Conservation (phyloP, 257 asterid genomes). For the Solanum tarijense region DNA sequence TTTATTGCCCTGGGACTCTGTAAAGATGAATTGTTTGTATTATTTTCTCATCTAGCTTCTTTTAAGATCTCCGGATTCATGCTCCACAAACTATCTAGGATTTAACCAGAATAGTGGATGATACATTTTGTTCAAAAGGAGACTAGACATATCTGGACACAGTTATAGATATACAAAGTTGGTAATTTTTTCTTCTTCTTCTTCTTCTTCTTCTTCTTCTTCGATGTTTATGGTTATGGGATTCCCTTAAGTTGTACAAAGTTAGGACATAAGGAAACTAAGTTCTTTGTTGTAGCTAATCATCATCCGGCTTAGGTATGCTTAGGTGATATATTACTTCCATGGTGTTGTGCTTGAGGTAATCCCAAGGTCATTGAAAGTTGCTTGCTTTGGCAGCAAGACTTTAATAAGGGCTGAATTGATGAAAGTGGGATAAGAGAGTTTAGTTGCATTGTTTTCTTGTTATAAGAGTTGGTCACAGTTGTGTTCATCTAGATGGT, state of each 20-base stretch:
- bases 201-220: neutral
- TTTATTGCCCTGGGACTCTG: neutral
- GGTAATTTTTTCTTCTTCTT: neutral
- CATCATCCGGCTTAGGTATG: neutral
- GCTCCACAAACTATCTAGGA: neutral
- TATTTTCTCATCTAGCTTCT: neutral
- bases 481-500: neutral
- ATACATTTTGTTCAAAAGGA: neutral
- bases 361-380: neutral
- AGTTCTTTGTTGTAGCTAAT: neutral
- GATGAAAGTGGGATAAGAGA: neutral
- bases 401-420: neutral
- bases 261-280: neutral
- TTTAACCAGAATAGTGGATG: neutral
- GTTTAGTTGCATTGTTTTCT: neutral
- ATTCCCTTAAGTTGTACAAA: neutral
- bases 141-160: neutral
- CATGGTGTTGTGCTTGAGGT: neutral
- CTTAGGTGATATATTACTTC: neutral
- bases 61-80: neutral
- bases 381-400: neutral
- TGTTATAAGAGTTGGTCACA: neutral
- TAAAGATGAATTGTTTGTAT: neutral
- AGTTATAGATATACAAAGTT: neutral
- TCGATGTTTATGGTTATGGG: neutral